These are phyloP conservation scores for Neurospora sp. DNA, from an alignment of 2,329 filamentous ascomycete genomes.

Conservation along the genomic window DNA sequence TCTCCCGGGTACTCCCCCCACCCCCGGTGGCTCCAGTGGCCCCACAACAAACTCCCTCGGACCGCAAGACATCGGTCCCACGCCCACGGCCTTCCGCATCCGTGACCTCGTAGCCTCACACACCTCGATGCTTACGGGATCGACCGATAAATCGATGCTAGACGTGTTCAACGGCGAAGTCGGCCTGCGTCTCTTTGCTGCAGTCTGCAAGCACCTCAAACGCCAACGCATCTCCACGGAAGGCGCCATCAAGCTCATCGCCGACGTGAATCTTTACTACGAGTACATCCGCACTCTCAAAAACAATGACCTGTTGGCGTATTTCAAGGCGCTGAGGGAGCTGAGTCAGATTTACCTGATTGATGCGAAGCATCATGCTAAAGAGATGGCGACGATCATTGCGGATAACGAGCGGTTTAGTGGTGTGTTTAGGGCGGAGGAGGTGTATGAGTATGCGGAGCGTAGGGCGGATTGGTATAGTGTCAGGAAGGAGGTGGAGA, in stretches of 20 bases:
- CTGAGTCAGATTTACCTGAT: slow-evolving; percentile 94
- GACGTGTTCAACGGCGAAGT: slow-evolving; percentile 99
- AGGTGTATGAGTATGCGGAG: slow-evolving; percentile 96
- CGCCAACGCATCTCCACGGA: slow-evolving; percentile 84
- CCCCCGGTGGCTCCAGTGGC: slow-evolving; percentile 24
- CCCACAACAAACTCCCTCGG: slow-evolving; percentile 27
- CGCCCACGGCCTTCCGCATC: slow-evolving; percentile 66
- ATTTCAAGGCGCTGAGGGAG: slow-evolving; percentile 86
- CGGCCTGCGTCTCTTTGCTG: slow-evolving; percentile 80
- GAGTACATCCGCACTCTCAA: slow-evolving; percentile 71
- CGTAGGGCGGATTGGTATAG: slow-evolving; percentile 90
- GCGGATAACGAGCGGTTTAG: slow-evolving; percentile 84
- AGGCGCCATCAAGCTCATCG: slow-evolving; percentile 85
- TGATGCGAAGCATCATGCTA: slow-evolving; percentile 74
- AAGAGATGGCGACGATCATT: slow-evolving; percentile 91
- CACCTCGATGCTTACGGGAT: slow-evolving; percentile 85
- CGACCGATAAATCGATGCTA: slow-evolving; percentile 94
- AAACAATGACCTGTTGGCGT: slow-evolving; percentile 76
- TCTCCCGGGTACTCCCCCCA: slow-evolving; percentile 22
- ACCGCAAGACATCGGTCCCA: slow-evolving; percentile 56
- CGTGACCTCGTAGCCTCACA: slow-evolving; percentile 81
- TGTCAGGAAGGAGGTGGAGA: slow-evolving; percentile 80
- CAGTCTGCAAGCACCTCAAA: slow-evolving; percentile 95
- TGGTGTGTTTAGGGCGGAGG: slow-evolving; percentile 88
- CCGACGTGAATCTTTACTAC: slow-evolving; percentile 92